Evolutionary conservation across 768 basidiomycete genomes (phyloP).

Genomic region (Suillus subaureus): DNA sequence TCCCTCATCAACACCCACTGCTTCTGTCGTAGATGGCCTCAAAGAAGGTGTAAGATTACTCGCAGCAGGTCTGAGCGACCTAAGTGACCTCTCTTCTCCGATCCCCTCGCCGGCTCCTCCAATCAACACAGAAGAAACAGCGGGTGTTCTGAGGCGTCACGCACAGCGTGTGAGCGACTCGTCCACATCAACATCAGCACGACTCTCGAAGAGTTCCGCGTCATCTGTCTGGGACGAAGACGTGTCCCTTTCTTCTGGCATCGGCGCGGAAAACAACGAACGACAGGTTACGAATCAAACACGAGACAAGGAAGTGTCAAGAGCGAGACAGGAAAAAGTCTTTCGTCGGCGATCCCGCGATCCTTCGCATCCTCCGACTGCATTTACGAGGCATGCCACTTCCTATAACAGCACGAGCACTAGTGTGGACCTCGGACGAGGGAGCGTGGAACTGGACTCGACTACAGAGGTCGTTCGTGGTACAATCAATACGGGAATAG

Average conservation of each 20-base stretch:
- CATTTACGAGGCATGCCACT: slow-evolving; percentile 6
- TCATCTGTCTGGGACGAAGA: slow-evolving; percentile 46
- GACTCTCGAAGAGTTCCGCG: slow-evolving; percentile 47
- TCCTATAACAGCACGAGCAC: slow-evolving; percentile 1
- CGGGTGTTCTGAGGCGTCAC: slow-evolving; percentile 19
- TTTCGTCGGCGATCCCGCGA: slow-evolving; percentile 32
- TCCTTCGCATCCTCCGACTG: slow-evolving; percentile 3
- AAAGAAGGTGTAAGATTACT: slow-evolving; percentile 67
- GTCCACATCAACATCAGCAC: slow-evolving; percentile 33
- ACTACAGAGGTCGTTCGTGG: not conserved
- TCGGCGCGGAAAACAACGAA: slow-evolving; percentile 17
- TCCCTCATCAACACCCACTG: slow-evolving; percentile 6
- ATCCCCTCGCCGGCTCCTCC: slow-evolving; percentile 16
- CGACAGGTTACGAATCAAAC: slow-evolving; percentile 9
- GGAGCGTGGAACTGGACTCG: not conserved
- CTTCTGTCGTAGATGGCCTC: slow-evolving; percentile 57
- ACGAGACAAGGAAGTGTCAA: slow-evolving; percentile 28
- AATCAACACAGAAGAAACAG: slow-evolving; percentile 20
- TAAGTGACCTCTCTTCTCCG: slow-evolving; percentile 27
- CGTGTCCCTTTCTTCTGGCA: slow-evolving; percentile 12
- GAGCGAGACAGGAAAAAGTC: slow-evolving; percentile 15
- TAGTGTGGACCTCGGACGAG: not conserved
- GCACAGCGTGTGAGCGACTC: slow-evolving; percentile 26
- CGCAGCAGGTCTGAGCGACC: slow-evolving; percentile 44
- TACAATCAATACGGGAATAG: not conserved